phyloP scores from a whole-genome alignment of 2,329 filamentous ascomycete species.

The Zasmidium citrigriseum region DNA sequence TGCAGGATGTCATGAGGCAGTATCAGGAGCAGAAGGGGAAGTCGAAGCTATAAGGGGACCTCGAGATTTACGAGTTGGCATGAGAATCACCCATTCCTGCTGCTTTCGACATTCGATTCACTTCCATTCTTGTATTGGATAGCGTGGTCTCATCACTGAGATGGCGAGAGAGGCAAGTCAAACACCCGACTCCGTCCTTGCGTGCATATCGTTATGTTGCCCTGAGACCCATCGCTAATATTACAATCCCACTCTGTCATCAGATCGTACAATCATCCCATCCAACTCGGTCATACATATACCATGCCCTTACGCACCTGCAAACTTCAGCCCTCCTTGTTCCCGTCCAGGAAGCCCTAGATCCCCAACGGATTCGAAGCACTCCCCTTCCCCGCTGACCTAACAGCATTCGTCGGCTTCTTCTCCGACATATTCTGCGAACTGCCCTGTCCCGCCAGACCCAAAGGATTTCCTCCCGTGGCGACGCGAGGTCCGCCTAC shows the following conservation, averaged over 20 bases:
- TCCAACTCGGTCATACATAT: neutral
- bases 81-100: too few species aligned
- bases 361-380: slow-evolving; percentile 47
- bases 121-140: too few species aligned
- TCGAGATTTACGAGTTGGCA: too few species aligned
- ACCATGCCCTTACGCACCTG: neutral
- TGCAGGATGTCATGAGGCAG: slow-evolving; percentile 48
- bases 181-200: too few species aligned
- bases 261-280: neutral
- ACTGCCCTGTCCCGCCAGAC: slow-evolving; percentile 36
- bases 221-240: too few species aligned
- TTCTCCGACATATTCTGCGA: slow-evolving; percentile 22
- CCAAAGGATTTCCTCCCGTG: slow-evolving; percentile 50
- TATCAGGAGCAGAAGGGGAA: slow-evolving; percentile 29
- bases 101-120: too few species aligned
- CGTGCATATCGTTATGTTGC: too few species aligned
- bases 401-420: slow-evolving; percentile 26
- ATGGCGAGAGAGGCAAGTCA: too few species aligned
- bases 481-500: slow-evolving; percentile 46
- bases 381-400: slow-evolving; percentile 35
- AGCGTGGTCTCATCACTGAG: too few species aligned
- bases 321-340: neutral
- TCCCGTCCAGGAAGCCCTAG: slow-evolving; percentile 13
- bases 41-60: slow-evolving; percentile 15
- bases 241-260: neutral